These are phyloP conservation scores for Zygotorulaspora chibaensis DNA, from an alignment of 805 yeast species.

Conservation along the genomic window DNA sequence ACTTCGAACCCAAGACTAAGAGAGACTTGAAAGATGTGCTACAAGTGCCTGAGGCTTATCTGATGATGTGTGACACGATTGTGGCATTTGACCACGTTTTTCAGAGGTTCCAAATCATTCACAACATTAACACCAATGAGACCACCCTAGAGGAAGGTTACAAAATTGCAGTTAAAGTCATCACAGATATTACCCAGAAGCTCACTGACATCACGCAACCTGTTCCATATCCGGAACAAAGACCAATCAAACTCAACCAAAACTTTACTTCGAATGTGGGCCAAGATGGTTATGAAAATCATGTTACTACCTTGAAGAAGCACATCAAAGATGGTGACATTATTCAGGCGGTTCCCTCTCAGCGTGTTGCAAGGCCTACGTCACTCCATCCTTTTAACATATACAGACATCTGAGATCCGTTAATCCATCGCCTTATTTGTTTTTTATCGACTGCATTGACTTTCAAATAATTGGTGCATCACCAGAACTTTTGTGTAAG, in stretches of 20 bases:
- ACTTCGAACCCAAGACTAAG: conserved; percentile 89
- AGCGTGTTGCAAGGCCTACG: conserved; percentile 93
- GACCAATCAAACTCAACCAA: conserved; percentile 62
- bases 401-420: conserved; percentile 89
- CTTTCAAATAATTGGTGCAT: conserved; percentile 95
- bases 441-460: conserved; percentile 89
- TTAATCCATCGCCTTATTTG: conserved; percentile 95
- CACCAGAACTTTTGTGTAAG: conserved; percentile 90
- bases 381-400: conserved; percentile 94
- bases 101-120: conserved; percentile 86
- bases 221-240: conserved; percentile 67
- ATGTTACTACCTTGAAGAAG: conserved; percentile 67
- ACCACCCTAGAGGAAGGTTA: conserved; percentile 42
- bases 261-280: conserved; percentile 85
- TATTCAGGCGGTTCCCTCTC: conserved; percentile 97
- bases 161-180: conserved; percentile 50
- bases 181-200: conserved; percentile 49
- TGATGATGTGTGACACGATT: conserved; percentile 87
- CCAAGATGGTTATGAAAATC: conserved; percentile 84
- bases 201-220: conserved; percentile 43
- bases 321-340: conserved; percentile 91
- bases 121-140: conserved; percentile 56
- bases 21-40: conserved; percentile 72
- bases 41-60: conserved; percentile 82
- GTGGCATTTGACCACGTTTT: conserved; percentile 92